A percentile compares a stretch with the other conserved stretches of the same genome.
Conservation (phyloP, 1,284 basidiomycete species). For the Cutaneotrichosporon arboriforme region DNA sequence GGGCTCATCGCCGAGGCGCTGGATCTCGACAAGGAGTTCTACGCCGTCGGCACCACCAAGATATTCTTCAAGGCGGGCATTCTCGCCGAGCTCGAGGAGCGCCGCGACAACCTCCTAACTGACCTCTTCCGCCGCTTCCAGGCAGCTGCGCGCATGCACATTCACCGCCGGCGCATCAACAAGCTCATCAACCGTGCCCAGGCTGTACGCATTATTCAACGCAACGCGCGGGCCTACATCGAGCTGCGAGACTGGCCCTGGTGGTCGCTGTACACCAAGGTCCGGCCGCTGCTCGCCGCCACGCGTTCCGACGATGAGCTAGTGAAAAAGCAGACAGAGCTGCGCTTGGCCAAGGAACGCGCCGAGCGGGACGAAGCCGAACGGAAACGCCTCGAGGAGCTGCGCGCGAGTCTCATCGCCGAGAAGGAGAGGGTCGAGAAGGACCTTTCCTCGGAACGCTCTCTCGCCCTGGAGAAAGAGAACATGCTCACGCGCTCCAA, state of each 20-base stretch:
- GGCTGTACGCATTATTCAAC: conserved; percentile 86
- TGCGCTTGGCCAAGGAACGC: conserved; percentile 72
- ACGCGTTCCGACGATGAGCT: conserved; percentile 91
- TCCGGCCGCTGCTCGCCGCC: conserved; percentile 86
- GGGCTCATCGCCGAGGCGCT: conserved; percentile 86
- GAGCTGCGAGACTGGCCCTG: conserved; percentile 93
- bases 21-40: conserved; percentile 77
- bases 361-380: conserved; percentile 80
- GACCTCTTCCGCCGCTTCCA: conserved; percentile 88
- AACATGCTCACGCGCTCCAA: conserved; percentile 77
- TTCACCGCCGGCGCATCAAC: conserved; percentile 82
- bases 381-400: conserved; percentile 66
- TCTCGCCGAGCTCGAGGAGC: conserved; percentile 94
- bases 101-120: conserved; percentile 76
- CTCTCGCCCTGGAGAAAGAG: conserved; percentile 77
- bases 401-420: conserved; percentile 70
- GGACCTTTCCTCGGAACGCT: conserved; percentile 74
- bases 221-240: conserved; percentile 86
- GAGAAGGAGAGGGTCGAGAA: conserved; percentile 78
- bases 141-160: conserved; percentile 77
- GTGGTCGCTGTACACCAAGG: conserved; percentile 98
- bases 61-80: conserved; percentile 99
- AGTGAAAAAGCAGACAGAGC: conserved; percentile 78
- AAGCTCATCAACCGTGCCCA: conserved; percentile 90
- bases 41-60: conserved; percentile 92